These are phyloP conservation scores for Lactifluus rugatus DNA, from an alignment of 768 basidiomycete species.

Conservation along the genomic window DNA sequence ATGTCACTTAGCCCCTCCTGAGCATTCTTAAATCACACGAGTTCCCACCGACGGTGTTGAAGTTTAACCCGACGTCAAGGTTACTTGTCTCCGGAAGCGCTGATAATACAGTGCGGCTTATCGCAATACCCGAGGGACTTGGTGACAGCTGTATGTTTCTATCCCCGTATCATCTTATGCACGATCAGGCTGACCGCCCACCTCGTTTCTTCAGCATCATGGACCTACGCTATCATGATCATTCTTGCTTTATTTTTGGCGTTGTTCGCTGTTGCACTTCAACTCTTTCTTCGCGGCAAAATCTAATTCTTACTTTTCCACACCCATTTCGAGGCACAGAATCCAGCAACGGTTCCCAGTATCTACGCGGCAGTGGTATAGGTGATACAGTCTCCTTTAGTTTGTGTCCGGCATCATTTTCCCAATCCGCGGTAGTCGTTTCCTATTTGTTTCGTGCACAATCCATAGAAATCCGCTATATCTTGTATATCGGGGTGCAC, in stretches of 20 bases:
- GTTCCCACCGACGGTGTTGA: constrained; percentile 82
- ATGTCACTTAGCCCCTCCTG: constrained; percentile 54
- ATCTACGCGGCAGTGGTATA: not conserved
- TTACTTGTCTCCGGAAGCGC: constrained; percentile 83
- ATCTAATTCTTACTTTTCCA: not conserved
- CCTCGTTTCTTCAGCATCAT: constrained; percentile 25
- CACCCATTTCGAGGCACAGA: not conserved
- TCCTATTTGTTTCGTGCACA: not conserved
- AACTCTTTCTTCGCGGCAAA: constrained; percentile 23
- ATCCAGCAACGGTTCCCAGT: not conserved
- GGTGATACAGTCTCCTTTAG: not conserved
- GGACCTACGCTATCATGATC: constrained; percentile 28
- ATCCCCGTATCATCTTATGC: not conserved
- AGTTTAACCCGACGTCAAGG: constrained; percentile 77
- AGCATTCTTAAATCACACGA: constrained; percentile 92
- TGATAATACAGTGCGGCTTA: constrained; percentile 76
- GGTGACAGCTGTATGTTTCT: constrained; percentile 25
- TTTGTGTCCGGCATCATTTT: too few relatives aligned
- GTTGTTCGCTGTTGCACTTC: constrained; percentile 35
- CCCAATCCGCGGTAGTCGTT: too few relatives aligned
- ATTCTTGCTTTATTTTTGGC: constrained; percentile 35
- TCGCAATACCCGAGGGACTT: constrained; percentile 55
- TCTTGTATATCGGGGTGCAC: not conserved
- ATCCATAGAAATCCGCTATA: not conserved
- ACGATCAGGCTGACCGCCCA: not conserved